These are phyloP conservation scores for Babesia divergens DNA, from an alignment of 169 alveolate genomes.

Conservation along the genomic window DNA sequence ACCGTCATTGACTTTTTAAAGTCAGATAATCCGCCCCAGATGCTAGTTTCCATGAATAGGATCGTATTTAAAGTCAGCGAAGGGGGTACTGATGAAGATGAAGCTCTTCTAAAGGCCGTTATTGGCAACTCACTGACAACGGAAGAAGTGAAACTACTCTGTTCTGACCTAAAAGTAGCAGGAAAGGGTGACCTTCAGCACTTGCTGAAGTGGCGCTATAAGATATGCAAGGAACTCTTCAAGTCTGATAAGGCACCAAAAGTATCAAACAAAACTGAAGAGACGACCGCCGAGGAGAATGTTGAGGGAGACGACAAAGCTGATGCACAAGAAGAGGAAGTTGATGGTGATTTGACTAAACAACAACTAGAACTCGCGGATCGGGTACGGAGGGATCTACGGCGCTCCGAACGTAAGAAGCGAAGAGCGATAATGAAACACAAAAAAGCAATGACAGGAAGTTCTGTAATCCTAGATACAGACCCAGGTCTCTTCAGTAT, in stretches of 20 bases:
- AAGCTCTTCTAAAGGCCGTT: slow-evolving; percentile 35
- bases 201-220: slow-evolving; percentile 85
- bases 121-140: slow-evolving; percentile 71
- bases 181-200: slow-evolving; percentile 83
- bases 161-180: slow-evolving; percentile 81
- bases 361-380: slow-evolving; percentile 13
- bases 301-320: too few species aligned
- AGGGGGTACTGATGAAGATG: slow-evolving; percentile 37
- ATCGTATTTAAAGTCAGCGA: slow-evolving; percentile 57
- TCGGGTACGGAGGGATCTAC: slow-evolving; percentile 9
- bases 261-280: background rate
- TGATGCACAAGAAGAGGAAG: background rate
- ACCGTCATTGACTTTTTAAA: slow-evolving; percentile 72
- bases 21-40: slow-evolving; percentile 73
- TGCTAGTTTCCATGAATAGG: slow-evolving; percentile 69
- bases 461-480: background rate
- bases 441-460: slow-evolving; percentile 31
- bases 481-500: slow-evolving; percentile 17
- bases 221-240: slow-evolving; percentile 40
- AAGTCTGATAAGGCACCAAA: background rate
- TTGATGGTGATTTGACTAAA: background rate
- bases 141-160: slow-evolving; percentile 72
- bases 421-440: slow-evolving; percentile 31
- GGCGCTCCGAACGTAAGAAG: slow-evolving; percentile 32
- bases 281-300: background rate